Percentiles rank a stretch among this genome's conserved stretches.
Evolutionary conservation across 208 protist species (phyloP).

Genomic region (Crithidia bombi): DNA sequence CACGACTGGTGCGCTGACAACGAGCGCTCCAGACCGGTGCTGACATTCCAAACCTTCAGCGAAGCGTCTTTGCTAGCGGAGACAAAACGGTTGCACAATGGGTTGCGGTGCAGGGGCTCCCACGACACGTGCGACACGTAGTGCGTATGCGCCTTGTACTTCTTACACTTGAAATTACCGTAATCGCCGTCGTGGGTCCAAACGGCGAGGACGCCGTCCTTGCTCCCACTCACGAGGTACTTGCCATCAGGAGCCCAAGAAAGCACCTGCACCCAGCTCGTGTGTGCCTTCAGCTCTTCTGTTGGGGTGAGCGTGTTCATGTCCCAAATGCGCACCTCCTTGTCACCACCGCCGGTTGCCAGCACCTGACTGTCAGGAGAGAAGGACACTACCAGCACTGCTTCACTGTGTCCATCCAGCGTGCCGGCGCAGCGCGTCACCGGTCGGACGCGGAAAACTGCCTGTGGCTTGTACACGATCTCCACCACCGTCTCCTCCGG

Average conservation of each 20-base stretch:
- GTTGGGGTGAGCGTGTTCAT: conserved; percentile 94
- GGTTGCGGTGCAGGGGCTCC: conserved; percentile 96
- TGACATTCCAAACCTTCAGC: conserved; percentile 90
- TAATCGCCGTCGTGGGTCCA: conserved; percentile 92
- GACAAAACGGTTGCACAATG: conserved; percentile 82
- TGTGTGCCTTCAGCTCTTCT: conserved; percentile 93
- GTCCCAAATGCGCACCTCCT: conserved; percentile 98
- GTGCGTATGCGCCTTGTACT: conserved; percentile 93
- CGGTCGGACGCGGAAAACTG: conserved; percentile 96
- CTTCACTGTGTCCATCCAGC: conserved; percentile 95
- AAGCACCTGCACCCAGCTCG: conserved; percentile 96
- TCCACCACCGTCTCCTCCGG: conserved; percentile 87
- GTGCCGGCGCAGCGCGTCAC: conserved; percentile 95
- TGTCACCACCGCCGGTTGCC: conserved; percentile 96
- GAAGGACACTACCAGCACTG: conserved; percentile 94
- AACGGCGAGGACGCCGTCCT: conserved; percentile 92
- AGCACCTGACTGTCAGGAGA: conserved; percentile 94
- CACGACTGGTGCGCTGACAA: conserved; percentile 95
- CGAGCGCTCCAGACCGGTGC: conserved; percentile 77
- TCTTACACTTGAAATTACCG: conserved; percentile 74
- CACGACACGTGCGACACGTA: conserved; percentile 96
- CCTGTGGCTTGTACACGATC: conserved; percentile 96
- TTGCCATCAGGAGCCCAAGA: conserved; percentile 96
- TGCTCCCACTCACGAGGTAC: conserved; percentile 94
- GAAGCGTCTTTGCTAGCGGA: conserved; percentile 94